Conservation (phyloP, 306 rosid species). For the Medicago ruthenica region DNA sequence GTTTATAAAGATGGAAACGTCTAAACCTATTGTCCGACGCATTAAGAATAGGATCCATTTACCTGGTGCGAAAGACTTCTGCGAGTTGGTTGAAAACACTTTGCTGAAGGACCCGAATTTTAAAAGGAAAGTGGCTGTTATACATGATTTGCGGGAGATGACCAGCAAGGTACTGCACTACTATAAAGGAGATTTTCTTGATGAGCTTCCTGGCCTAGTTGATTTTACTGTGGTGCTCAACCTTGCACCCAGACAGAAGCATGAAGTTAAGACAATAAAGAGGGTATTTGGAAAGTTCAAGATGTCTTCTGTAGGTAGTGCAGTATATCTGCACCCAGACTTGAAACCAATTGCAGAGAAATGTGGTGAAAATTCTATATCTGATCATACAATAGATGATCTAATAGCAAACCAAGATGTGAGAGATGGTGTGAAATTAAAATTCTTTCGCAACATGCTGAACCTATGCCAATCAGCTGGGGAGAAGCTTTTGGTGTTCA, state of each 20-base stretch:
- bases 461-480: conserved; percentile 67
- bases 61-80: conserved; percentile 63
- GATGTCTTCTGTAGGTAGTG: conserved; percentile 74
- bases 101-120: conserved; percentile 85
- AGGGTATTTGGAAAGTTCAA: conserved; percentile 63
- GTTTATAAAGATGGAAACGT: conserved; percentile 66
- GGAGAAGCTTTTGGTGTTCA: conserved; percentile 89
- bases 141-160: conserved; percentile 93
- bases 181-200: conserved; percentile 92
- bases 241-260: conserved; percentile 66
- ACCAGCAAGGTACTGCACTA: conserved; percentile 85
- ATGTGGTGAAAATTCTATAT: conserved; percentile 47
- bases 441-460: conserved; percentile 70
- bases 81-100: conserved; percentile 76
- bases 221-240: conserved; percentile 82
- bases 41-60: conserved; percentile 72
- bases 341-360: conserved; percentile 62
- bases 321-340: conserved; percentile 77
- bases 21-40: conserved; percentile 73
- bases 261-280: conserved; percentile 58
- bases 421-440: conserved; percentile 82
- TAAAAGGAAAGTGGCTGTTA: conserved; percentile 75
- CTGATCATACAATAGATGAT: conserved; percentile 70
- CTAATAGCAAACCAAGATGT: conserved; percentile 56
- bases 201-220: conserved; percentile 91